These are phyloP conservation scores for Rugonectria rugulosa DNA, from an alignment of 2,329 filamentous ascomycete species.

Conservation along the genomic window DNA sequence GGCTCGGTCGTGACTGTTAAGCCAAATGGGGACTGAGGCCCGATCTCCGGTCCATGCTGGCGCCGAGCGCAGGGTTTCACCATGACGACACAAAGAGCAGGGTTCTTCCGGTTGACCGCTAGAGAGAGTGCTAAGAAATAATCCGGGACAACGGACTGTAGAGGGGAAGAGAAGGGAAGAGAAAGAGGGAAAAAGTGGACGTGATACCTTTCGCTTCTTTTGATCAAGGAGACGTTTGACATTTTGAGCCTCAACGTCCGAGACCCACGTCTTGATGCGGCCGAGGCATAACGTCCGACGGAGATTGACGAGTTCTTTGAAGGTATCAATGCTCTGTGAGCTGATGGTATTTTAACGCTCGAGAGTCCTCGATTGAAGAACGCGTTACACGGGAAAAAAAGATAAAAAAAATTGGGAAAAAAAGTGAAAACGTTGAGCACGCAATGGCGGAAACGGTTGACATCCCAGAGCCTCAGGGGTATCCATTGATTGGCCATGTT, in stretches of 20 bases:
- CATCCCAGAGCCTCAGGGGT: conserved; percentile 67
- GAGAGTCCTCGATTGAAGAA: background rate
- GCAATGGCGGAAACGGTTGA: conserved; percentile 41
- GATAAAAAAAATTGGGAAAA: too few species aligned
- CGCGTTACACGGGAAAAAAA: too few species aligned
- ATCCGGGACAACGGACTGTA: background rate
- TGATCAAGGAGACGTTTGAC: background rate
- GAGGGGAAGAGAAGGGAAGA: conserved; percentile 1
- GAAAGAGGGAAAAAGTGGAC: conserved; percentile 4
- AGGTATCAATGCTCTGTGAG: background rate
- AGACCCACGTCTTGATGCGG: background rate
- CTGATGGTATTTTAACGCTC: background rate
- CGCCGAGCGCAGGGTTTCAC: too few species aligned
- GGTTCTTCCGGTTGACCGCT: conserved; percentile 1
- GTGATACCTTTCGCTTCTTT: background rate
- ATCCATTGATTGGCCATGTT: conserved; percentile 71
- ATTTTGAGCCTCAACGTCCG: background rate
- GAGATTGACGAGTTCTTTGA: background rate
- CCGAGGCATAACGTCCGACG: conserved; percentile 4
- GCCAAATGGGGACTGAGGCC: too few species aligned
- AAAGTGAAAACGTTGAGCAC: background rate
- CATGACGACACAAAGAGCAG: too few species aligned
- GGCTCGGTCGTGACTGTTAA: too few species aligned
- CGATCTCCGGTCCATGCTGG: too few species aligned
- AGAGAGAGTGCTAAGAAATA: background rate